Evolutionary conservation across 2,329 filamentous ascomycete genomes (phyloP).

Genomic region (Ceratocystis destructans): DNA sequence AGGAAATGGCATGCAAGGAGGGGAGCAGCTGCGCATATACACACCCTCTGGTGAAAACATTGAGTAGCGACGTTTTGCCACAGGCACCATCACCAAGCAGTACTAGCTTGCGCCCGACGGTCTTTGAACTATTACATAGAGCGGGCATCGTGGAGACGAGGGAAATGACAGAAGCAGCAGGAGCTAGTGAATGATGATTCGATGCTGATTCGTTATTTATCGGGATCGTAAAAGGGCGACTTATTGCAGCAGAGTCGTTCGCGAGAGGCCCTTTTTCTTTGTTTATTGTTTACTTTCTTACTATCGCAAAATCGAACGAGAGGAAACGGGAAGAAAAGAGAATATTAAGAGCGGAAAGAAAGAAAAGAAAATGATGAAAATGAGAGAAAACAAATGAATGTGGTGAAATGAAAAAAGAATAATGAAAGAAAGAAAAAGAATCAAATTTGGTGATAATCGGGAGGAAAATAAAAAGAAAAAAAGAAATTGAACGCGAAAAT

Average conservation of each 20-base stretch:
- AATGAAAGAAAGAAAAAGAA: slow-evolving; percentile 3
- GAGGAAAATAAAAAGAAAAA: neutral
- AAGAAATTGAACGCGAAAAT: neutral
- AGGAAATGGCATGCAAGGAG: too few species aligned
- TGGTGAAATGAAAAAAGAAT: slow-evolving; percentile 7
- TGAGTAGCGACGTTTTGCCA: slow-evolving; percentile 91
- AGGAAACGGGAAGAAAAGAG: neutral
- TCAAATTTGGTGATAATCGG: neutral
- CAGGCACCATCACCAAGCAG: slow-evolving; percentile 89
- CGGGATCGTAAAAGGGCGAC: neutral
- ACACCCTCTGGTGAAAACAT: slow-evolving; percentile 96
- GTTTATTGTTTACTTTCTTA: neutral
- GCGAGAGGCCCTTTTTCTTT: neutral
- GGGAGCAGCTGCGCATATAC: slow-evolving; percentile 22
- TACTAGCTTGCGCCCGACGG: slow-evolving; percentile 91
- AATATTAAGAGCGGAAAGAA: neutral
- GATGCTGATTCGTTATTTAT: too few species aligned
- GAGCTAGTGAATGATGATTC: too few species aligned
- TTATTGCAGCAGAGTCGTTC: neutral
- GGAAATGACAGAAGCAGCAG: neutral
- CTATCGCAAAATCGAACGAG: neutral
- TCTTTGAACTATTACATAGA: slow-evolving; percentile 60
- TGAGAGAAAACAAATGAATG: slow-evolving; percentile 10
- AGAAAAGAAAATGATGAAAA: slow-evolving; percentile 10
- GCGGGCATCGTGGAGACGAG: slow-evolving; percentile 21